phyloP scores from a whole-genome alignment of 2,329 filamentous ascomycete genomes.

The Bisporella sp. region DNA sequence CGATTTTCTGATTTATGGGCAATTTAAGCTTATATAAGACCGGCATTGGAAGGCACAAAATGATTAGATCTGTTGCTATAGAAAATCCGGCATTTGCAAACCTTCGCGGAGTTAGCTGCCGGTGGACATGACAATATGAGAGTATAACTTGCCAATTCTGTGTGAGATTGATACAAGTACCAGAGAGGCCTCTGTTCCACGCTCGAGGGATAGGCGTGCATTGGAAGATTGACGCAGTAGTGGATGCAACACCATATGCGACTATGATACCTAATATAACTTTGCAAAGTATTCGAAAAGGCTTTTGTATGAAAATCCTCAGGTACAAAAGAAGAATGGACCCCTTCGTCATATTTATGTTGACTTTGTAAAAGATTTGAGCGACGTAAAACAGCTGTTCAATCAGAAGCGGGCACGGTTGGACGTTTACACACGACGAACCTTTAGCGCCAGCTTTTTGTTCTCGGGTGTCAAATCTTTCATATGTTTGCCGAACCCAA shows the following conservation, averaged over 20 bases:
- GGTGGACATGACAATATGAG: too few relatives aligned
- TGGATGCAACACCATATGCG: slow-evolving; percentile 39
- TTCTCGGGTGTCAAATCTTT: slow-evolving; percentile 28
- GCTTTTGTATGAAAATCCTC: slow-evolving; percentile 42
- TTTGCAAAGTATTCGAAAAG: slow-evolving; percentile 38
- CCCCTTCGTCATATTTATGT: slow-evolving; percentile 45
- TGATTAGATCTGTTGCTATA: slow-evolving; percentile 28
- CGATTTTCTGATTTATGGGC: slow-evolving; percentile 35
- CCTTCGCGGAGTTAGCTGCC: slow-evolving; percentile 26
- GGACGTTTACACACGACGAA: not conserved
- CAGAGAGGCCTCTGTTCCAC: slow-evolving; percentile 36
- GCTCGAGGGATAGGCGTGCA: slow-evolving; percentile 40
- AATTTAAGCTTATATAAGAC: slow-evolving; percentile 26
- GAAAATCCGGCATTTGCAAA: slow-evolving; percentile 37
- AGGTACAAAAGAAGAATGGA: slow-evolving; percentile 48
- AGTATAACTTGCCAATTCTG: slow-evolving; percentile 20
- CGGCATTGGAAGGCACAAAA: slow-evolving; percentile 28
- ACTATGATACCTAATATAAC: slow-evolving; percentile 35
- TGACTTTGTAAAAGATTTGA: slow-evolving; percentile 47
- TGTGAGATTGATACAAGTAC: slow-evolving; percentile 38
- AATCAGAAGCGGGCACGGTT: not conserved
- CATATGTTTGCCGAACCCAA: slow-evolving; percentile 38
- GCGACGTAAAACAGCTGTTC: slow-evolving; percentile 41
- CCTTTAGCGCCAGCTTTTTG: slow-evolving; percentile 31
- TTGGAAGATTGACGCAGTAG: slow-evolving; percentile 40